phyloP scores from a whole-genome alignment of 2,329 filamentous ascomycete genomes.

The Sordariomycetes sp. region DNA sequence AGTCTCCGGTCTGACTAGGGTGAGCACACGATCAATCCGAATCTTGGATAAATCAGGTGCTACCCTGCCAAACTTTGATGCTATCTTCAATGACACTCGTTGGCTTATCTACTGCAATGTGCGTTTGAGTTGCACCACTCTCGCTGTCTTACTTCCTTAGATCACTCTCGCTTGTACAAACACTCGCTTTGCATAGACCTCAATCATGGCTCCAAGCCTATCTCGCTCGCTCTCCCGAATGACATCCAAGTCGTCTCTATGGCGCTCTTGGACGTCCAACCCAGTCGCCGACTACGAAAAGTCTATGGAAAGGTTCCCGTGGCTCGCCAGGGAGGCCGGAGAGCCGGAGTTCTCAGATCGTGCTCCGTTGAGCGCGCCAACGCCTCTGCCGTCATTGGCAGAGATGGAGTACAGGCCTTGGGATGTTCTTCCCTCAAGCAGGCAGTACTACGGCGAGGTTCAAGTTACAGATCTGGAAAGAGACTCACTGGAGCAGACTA shows the following conservation, averaged over 20 bases:
- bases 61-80: no score
- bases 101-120: no score
- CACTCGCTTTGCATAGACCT: slow-evolving; percentile 1
- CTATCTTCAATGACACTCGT: no score
- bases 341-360: slow-evolving; percentile 1
- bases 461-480: background rate
- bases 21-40: no score
- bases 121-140: no score
- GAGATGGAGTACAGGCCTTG: background rate
- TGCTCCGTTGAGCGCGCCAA: background rate
- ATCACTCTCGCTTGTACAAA: background rate
- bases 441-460: background rate
- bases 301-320: slow-evolving; percentile 17
- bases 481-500: background rate
- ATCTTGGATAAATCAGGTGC: no score
- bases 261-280: slow-evolving; percentile 17
- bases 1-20: no score
- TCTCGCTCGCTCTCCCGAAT: slow-evolving; percentile 9
- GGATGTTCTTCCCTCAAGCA: background rate
- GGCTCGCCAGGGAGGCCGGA: slow-evolving; percentile 9
- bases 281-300: slow-evolving; percentile 16
- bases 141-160: background rate
- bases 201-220: slow-evolving; percentile 4
- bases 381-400: background rate
- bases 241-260: slow-evolving; percentile 15